These are phyloP conservation scores for Nannochloris sp. DNA, from an alignment of 139 green algal genomes.

Conservation along the genomic window DNA sequence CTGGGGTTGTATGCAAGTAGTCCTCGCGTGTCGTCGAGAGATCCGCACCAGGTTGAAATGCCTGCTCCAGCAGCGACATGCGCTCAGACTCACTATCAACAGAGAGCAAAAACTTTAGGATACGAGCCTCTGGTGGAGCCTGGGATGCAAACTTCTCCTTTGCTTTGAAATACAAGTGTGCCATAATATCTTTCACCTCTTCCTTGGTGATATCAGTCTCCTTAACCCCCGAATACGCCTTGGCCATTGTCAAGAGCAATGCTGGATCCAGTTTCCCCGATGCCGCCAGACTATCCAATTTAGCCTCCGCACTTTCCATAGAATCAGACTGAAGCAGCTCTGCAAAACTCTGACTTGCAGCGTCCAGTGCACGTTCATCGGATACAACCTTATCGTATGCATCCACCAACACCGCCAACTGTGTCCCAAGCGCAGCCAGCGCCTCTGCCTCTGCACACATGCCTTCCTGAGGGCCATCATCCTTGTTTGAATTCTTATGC, in stretches of 20 bases:
- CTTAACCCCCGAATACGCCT: constrained; percentile 61
- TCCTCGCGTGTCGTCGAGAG: constrained; percentile 27
- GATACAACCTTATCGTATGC: constrained; percentile 25
- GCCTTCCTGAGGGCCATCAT: background rate
- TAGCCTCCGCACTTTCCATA: constrained; percentile 48
- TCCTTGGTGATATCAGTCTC: constrained; percentile 60
- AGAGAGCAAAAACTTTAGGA: constrained; percentile 69
- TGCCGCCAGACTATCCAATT: constrained; percentile 62
- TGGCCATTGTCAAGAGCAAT: constrained; percentile 74
- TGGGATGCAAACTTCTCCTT: constrained; percentile 56
- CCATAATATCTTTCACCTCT: constrained; percentile 75
- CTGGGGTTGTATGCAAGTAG: constrained; percentile 45
- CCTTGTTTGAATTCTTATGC: background rate
- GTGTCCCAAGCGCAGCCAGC: constrained; percentile 24
- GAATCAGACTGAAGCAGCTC: constrained; percentile 29
- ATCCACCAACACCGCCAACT: constrained; percentile 33
- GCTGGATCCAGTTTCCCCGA: constrained; percentile 53
- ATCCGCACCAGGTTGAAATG: constrained; percentile 46
- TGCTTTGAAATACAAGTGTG: constrained; percentile 70
- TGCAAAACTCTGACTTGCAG: constrained; percentile 27
- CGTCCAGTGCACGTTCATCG: constrained; percentile 35
- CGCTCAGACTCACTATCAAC: constrained; percentile 43
- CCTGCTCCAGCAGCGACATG: constrained; percentile 38
- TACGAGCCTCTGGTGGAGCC: constrained; percentile 66
- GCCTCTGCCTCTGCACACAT: constrained; percentile 25